These are phyloP conservation scores for Tuber calosporum DNA, from an alignment of 495 filamentous ascomycete genomes.

Conservation along the genomic window DNA sequence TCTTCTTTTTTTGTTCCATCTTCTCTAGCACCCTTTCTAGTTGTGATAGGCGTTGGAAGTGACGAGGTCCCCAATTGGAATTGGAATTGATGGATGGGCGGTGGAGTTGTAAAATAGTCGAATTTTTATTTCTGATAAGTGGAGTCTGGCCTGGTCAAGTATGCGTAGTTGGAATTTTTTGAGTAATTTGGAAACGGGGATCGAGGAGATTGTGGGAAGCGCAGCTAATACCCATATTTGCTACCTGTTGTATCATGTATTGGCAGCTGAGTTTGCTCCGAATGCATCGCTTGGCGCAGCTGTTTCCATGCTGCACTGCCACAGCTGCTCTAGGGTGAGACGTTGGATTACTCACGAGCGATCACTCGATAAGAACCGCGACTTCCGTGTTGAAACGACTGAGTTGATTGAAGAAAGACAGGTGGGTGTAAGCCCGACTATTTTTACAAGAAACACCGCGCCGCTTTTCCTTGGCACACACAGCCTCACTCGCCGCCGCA, in stretches of 20 bases:
- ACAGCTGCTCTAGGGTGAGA: background rate
- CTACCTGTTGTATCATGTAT: background rate
- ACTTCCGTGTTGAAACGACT: too few species aligned
- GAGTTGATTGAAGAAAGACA: too few species aligned
- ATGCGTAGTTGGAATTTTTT: background rate
- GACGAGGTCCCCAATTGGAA: background rate
- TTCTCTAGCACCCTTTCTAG: background rate
- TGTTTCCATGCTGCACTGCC: background rate
- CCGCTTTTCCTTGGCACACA: background rate
- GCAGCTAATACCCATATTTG: background rate
- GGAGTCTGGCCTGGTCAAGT: background rate
- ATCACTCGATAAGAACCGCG: background rate
- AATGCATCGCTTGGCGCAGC: background rate
- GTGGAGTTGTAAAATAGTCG: conserved; percentile 2
- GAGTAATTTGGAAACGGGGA: background rate
- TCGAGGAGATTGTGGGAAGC: background rate
- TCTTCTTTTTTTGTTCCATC: conserved; percentile 11
- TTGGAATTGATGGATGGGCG: background rate
- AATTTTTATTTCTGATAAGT: background rate
- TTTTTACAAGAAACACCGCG: too few species aligned
- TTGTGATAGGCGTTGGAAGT: background rate
- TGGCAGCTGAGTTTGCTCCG: too few species aligned
- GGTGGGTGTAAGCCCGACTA: too few species aligned
- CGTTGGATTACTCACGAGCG: background rate
- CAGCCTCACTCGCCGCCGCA: background rate